Percentiles rank a stretch among this genome's conserved stretches.
Evolutionary conservation across 176 grass and related monocot genomes (phyloP).

Genomic region (Aegilops sharonensis): DNA sequence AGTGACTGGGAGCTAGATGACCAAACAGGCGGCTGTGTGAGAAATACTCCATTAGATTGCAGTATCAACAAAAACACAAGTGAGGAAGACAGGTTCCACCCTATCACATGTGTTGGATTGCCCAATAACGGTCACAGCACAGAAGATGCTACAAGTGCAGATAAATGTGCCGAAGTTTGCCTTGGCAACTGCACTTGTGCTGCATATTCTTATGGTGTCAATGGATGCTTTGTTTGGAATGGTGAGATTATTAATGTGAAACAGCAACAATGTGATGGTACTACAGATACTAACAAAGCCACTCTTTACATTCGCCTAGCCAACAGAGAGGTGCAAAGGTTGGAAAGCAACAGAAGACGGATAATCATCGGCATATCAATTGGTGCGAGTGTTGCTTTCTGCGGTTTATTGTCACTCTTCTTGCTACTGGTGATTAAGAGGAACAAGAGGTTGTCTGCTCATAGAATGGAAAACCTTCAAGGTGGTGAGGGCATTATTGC

Average conservation of each 20-base stretch:
- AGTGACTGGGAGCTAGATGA: constrained; percentile 47
- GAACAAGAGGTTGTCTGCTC: neutral
- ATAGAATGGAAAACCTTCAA: constrained; percentile 2
- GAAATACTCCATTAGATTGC: constrained; percentile 50
- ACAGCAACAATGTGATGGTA: constrained; percentile 26
- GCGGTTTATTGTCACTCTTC: constrained; percentile 1
- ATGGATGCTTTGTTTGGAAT: constrained; percentile 46
- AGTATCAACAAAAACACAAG: neutral
- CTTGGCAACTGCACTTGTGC: constrained; percentile 51
- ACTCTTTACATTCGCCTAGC: constrained; percentile 53
- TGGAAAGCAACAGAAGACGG: neutral
- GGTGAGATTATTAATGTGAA: constrained; percentile 49
- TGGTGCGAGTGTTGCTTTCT: constrained; percentile 16
- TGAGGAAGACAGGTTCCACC: constrained; percentile 42
- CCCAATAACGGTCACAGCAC: constrained; percentile 29
- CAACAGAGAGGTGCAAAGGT: constrained; percentile 25
- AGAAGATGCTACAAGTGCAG: constrained; percentile 23
- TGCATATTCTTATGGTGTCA: constrained; percentile 44
- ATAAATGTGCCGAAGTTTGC: constrained; percentile 39
- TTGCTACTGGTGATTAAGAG: constrained; percentile 17
- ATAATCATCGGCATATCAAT: neutral
- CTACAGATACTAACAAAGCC: constrained; percentile 18
- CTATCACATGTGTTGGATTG: constrained; percentile 33
- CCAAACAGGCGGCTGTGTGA: constrained; percentile 44
- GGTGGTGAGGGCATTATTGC: constrained; percentile 9